Evolutionary conservation across 805 yeast genomes (phyloP), one percentile per base, ranked within the genome.

Genomic region (Blastobotrys peoriensis): DNA sequence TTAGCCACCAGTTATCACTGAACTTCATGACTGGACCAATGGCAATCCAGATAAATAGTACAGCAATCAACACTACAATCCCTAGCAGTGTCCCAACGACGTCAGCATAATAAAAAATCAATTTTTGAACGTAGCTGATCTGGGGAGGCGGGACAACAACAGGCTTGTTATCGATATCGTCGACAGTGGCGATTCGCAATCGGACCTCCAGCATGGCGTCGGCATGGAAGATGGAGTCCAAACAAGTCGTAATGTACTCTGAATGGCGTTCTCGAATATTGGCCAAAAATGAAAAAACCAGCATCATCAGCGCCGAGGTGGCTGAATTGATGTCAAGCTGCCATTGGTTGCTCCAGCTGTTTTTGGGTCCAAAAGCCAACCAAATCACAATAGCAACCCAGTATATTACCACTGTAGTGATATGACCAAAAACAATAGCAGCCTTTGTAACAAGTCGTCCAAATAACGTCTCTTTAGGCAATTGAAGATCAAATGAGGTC

Each of bases 21-120:
- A 65, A 70, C 27, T 53, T 21, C 66, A 70, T 59, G 15, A 56
- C 43, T 30, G 52, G 41, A 36, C 74, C 74, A 25, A 67, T 55
- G 17, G 56, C 54, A 15, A 68, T 15, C 74, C 74, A 70, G 17
- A 53, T 62, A 13, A 51, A 54, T 41, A 70, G 60, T 8, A 62
- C 73, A 21, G 47, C 50, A 16, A 56, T 33, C n/a, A 68, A 61
- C 35, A 70, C 55, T 3, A 59, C 35, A 1, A 68, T 55, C 33
- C 74, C 74, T 21, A 65, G 46, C 47, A 70, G 71, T 5, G 71
- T 64, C 41, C 74, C 74, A 43, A 70, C 60, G 34, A 70, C 50
- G 44, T 65, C 69, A 3, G 74, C 73, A 50, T 70, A 70, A 46
- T 60, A 62, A 36, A 63, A 65, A 38, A 70, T 68, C n/a, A n/a